phyloP scores from a whole-genome alignment of 176 grass and related monocot species.

The Paspalum notatum region DNA sequence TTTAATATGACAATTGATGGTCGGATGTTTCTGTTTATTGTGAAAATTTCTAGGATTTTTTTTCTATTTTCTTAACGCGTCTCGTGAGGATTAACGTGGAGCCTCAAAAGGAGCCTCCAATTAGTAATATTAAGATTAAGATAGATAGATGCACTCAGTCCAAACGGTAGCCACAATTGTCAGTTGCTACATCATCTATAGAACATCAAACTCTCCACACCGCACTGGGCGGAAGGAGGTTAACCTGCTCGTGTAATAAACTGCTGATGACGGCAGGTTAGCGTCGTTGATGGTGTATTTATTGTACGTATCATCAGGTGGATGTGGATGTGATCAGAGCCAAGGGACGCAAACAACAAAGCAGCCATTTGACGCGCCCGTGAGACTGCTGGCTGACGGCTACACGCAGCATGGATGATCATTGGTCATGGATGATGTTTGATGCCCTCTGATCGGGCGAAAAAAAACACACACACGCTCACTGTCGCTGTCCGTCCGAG shows the following conservation, averaged over 20 bases:
- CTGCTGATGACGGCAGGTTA: background rate
- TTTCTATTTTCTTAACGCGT: no score
- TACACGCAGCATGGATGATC: background rate
- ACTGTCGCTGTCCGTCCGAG: slow-evolving; percentile 21
- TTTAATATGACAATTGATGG: no score
- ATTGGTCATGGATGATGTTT: background rate
- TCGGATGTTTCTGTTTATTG: no score
- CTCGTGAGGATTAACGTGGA: no score
- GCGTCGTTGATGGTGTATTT: no score
- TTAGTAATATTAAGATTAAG: no score
- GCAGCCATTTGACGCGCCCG: slow-evolving; percentile 12
- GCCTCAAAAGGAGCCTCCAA: no score
- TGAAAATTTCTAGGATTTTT: no score
- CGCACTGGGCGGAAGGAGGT: no score
- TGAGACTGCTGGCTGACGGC: background rate
- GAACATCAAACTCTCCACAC: background rate
- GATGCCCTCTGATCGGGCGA: background rate
- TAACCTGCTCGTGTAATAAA: background rate
- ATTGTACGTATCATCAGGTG: no score
- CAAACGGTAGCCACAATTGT: background rate
- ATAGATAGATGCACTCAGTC: no score
- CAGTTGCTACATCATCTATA: background rate
- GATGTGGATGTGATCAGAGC: background rate
- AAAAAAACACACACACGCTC: background rate
- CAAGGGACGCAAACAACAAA: slow-evolving; percentile 33